phyloP scores from a whole-genome alignment of 805 yeast species.

The Kodamaea hsintzibuensis region DNA sequence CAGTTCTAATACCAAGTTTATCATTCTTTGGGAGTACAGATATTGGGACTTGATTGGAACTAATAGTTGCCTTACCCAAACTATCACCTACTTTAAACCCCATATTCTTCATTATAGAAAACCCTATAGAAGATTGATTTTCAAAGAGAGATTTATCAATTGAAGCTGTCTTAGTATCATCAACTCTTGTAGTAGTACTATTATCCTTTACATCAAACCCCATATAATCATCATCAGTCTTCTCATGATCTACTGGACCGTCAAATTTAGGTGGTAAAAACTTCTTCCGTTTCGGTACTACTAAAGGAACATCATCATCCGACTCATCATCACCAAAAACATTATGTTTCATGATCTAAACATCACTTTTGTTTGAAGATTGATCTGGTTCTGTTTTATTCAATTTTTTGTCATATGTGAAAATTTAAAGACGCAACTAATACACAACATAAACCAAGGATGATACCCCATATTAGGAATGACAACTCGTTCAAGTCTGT shows the following conservation, averaged over 20 bases:
- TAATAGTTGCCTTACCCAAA: conserved; percentile 34
- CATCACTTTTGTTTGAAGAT: neutral
- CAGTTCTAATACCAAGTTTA: conserved; percentile 24
- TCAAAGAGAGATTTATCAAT: conserved; percentile 9
- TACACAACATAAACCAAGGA: conserved; percentile 7
- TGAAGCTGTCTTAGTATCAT: neutral
- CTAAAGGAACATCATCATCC: conserved; percentile 24
- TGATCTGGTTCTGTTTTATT: neutral
- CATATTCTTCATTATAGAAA: conserved; percentile 58
- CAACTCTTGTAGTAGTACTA: neutral
- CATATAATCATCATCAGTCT: conserved; percentile 4
- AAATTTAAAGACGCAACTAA: neutral
- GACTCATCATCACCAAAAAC: conserved; percentile 15
- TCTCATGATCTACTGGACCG: neutral
- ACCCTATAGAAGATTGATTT: conserved; percentile 39
- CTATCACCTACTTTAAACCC: conserved; percentile 53
- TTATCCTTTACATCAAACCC: neutral
- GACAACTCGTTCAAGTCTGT: conserved; percentile 31
- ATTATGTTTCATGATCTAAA: conserved; percentile 5
- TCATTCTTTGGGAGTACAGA: conserved; percentile 17
- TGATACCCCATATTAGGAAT: conserved; percentile 30
- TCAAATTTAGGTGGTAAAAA: neutral
- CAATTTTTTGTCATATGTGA: neutral
- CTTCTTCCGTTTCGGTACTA: conserved; percentile 21
- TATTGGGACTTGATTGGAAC: conserved; percentile 27